A percentile compares a stretch with the other conserved stretches of the same genome.
Evolutionary conservation across 495 filamentous ascomycete genomes (phyloP).

Genomic region (Cladorrhinum samala): DNA sequence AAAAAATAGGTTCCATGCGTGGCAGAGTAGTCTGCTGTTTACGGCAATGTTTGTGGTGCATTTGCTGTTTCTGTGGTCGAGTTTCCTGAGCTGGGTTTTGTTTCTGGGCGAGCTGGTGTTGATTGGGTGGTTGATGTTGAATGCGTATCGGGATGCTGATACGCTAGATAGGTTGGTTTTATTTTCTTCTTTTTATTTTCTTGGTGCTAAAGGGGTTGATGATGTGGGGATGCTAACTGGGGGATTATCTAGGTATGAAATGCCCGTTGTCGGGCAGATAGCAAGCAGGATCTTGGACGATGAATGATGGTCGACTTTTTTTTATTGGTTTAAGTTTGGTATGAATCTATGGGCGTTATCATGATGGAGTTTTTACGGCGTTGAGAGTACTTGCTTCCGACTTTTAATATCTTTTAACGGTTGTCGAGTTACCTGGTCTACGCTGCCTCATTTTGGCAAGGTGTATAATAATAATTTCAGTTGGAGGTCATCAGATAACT

Average conservation of each 20-base stretch:
- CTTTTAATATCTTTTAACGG: too few species aligned
- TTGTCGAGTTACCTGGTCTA: too few species aligned
- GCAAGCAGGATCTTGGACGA: slow-evolving; percentile 90
- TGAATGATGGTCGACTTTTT: slow-evolving; percentile 48
- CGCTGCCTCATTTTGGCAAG: too few species aligned
- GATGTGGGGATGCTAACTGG: not conserved
- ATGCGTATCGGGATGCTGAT: slow-evolving; percentile 84
- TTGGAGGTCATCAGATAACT: too few species aligned
- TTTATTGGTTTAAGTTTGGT: not conserved
- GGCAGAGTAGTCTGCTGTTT: slow-evolving; percentile 88
- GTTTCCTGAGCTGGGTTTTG: slow-evolving; percentile 76
- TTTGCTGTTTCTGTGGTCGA: slow-evolving; percentile 77
- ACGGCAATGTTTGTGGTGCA: slow-evolving; percentile 79
- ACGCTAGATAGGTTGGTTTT: slow-evolving; percentile 72
- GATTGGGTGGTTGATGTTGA: slow-evolving; percentile 69
- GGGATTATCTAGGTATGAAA: slow-evolving; percentile 53
- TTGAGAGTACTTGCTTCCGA: too few species aligned
- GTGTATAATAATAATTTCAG: too few species aligned
- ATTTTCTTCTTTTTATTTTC: not conserved
- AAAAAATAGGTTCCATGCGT: slow-evolving; percentile 75
- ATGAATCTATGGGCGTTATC: not conserved
- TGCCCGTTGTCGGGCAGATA: slow-evolving; percentile 79
- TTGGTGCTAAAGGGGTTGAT: not conserved
- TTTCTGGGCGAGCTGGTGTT: slow-evolving; percentile 67
- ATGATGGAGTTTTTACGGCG: too few species aligned